phyloP scores from a whole-genome alignment of 768 basidiomycete genomes.

The Pisolithus tinctorius region DNA sequence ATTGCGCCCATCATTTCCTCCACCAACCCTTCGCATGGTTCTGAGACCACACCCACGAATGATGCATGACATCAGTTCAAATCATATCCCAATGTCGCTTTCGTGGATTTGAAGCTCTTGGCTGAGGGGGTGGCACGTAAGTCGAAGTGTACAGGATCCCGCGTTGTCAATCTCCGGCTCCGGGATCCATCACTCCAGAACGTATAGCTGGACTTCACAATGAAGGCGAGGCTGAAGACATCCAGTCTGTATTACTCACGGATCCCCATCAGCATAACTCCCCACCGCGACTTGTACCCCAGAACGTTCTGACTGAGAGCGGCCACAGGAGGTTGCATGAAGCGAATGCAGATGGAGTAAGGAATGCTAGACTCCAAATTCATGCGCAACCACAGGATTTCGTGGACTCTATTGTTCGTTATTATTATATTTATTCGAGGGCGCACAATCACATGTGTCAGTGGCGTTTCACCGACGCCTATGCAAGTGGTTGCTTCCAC shows the following conservation, averaged over 20 bases:
- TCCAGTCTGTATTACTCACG: constrained; percentile 39
- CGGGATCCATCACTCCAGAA: constrained; percentile 44
- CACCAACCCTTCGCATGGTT: constrained; percentile 11
- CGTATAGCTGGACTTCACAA: constrained; percentile 15
- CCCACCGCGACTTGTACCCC: constrained; percentile 50
- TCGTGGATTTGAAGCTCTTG: constrained; percentile 74
- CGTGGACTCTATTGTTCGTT: background rate
- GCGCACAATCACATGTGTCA: background rate
- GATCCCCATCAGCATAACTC: constrained; percentile 46
- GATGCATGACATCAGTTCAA: constrained; percentile 82
- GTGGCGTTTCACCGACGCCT: background rate
- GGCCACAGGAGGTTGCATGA: constrained; percentile 55
- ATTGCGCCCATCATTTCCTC: constrained; percentile 25
- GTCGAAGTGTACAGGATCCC: constrained; percentile 70
- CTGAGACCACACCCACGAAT: constrained; percentile 67
- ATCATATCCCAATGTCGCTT: constrained; percentile 82
- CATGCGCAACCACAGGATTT: constrained; percentile 22
- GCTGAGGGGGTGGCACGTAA: constrained; percentile 86
- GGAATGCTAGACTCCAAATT: constrained; percentile 69
- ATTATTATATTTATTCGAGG: background rate
- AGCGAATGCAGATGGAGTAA: constrained; percentile 68
- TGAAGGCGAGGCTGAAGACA: constrained; percentile 13
- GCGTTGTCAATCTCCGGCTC: constrained; percentile 49
- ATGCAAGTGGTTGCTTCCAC: constrained; percentile 9
- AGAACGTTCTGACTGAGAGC: constrained; percentile 56